A percentile compares a stretch with the other conserved stretches of the same genome.
Conservation (phyloP, 306 rosid species). For the Medicago arabica region DNA sequence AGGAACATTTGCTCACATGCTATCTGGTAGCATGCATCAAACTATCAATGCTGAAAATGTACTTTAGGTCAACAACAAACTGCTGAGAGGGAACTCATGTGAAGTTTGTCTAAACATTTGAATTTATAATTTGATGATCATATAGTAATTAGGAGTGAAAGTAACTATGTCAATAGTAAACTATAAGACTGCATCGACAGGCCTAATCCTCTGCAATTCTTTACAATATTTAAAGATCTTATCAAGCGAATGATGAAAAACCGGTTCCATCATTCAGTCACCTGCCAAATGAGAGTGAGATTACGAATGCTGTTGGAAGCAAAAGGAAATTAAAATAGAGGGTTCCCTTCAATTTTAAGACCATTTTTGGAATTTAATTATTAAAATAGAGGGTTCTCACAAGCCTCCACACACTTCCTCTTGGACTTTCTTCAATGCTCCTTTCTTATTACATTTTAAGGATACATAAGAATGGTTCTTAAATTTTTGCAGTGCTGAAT, state of each 20-base stretch:
- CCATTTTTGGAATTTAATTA: not conserved
- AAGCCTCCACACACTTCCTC: too few species aligned
- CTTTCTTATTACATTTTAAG: too few species aligned
- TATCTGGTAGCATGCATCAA: not conserved
- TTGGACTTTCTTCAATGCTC: too few species aligned
- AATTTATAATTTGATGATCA: constrained; percentile 30
- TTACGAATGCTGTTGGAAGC: not conserved
- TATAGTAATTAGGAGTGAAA: not conserved
- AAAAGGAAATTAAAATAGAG: too few species aligned
- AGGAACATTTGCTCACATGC: not conserved
- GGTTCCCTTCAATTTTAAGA: too few species aligned
- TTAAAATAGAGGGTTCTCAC: not conserved
- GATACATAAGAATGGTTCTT: too few species aligned
- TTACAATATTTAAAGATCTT: constrained; percentile 2
- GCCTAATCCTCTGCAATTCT: constrained; percentile 26
- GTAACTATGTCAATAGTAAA: constrained; percentile 14
- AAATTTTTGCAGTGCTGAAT: too few species aligned
- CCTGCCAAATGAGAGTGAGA: constrained; percentile 14
- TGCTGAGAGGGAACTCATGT: not conserved
- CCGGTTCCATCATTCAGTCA: constrained; percentile 6
- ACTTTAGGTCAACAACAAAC: constrained; percentile 9
- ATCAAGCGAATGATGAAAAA: constrained; percentile 6
- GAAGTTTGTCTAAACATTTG: constrained; percentile 9
- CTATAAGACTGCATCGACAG: not conserved
- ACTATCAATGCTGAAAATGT: constrained; percentile 5